Percentiles rank a stretch among this genome's conserved stretches.
These are phyloP conservation scores for Leavenworthia alabamica DNA, from an alignment of 345 rosid genomes.

Conservation along the genomic window DNA sequence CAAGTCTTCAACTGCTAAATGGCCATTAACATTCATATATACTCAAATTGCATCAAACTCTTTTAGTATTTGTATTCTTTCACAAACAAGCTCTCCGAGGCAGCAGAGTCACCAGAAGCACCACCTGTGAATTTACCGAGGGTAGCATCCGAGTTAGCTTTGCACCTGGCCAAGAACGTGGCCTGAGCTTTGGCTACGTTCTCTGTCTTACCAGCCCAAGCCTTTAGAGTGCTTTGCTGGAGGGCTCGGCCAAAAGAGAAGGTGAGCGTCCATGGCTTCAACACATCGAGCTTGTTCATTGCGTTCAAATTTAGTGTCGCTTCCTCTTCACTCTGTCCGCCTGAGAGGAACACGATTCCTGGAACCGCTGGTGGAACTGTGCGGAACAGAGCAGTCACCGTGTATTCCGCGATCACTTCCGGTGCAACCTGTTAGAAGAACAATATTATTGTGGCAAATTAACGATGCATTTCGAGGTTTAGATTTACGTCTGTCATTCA, in stretches of 20 bases:
- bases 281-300: conserved; percentile 70
- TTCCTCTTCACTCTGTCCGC: conserved; percentile 87
- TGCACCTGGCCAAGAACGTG: conserved; percentile 67
- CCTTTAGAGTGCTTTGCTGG: conserved; percentile 90
- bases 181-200: conserved; percentile 66
- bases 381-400: conserved; percentile 68
- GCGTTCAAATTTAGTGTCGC: conserved; percentile 79
- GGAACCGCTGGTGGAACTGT: conserved; percentile 90
- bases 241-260: conserved; percentile 95
- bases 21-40: not conserved
- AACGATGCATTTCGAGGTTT: not conserved
- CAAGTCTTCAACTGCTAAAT: conserved; percentile 2
- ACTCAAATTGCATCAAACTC: not conserved
- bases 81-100: conserved; percentile 78
- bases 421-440: conserved; percentile 43
- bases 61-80: conserved; percentile 77
- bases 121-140: conserved; percentile 60
- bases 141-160: conserved; percentile 79
- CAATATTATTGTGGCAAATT: not conserved
- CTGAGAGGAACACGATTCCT: conserved; percentile 78
- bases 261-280: conserved; percentile 89
- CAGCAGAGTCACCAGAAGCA: conserved; percentile 46
- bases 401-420: conserved; percentile 62
- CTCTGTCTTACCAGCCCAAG: conserved; percentile 81
- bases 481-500: too few relatives aligned